Conservation (phyloP, 2,329 filamentous ascomycete species). For the Pseudocercospora musae region DNA sequence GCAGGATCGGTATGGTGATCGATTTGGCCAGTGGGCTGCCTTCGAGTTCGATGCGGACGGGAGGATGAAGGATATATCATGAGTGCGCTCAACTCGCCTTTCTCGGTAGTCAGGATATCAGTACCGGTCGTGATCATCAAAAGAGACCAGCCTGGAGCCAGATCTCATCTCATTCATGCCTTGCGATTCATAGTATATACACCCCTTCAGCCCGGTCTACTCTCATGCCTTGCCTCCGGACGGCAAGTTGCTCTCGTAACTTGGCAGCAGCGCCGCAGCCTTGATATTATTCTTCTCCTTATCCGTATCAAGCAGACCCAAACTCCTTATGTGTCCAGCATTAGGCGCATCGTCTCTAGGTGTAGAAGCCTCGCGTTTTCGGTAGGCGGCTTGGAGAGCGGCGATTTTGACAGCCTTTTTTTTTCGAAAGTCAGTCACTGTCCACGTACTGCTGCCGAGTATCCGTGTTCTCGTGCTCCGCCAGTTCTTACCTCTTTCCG, state of each 20-base stretch:
- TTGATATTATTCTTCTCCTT: slow-evolving; percentile 60
- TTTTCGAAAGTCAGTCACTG: not conserved
- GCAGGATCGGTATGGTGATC: slow-evolving; percentile 38
- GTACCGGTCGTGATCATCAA: not conserved
- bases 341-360: slow-evolving; percentile 77
- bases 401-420: slow-evolving; percentile 70
- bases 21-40: slow-evolving; percentile 40
- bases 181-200: not conserved
- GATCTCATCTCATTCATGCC: not conserved
- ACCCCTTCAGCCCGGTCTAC: not conserved
- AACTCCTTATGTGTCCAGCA: slow-evolving; percentile 79
- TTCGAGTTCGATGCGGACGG: slow-evolving; percentile 26
- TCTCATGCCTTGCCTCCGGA: slow-evolving; percentile 10
- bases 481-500: slow-evolving; percentile 80
- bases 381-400: slow-evolving; percentile 78
- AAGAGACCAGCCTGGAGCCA: not conserved
- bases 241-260: slow-evolving; percentile 26
- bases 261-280: slow-evolving; percentile 42
- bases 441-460: not conserved
- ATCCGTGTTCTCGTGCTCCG: not conserved
- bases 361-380: slow-evolving; percentile 71
- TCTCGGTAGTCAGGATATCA: not conserved
- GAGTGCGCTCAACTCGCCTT: not conserved
- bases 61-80: slow-evolving; percentile 12
- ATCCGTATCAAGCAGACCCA: slow-evolving; percentile 74